Evolutionary conservation across 2,329 filamentous ascomycete species (phyloP).

Genomic region (Pochonia chlamydosporia): DNA sequence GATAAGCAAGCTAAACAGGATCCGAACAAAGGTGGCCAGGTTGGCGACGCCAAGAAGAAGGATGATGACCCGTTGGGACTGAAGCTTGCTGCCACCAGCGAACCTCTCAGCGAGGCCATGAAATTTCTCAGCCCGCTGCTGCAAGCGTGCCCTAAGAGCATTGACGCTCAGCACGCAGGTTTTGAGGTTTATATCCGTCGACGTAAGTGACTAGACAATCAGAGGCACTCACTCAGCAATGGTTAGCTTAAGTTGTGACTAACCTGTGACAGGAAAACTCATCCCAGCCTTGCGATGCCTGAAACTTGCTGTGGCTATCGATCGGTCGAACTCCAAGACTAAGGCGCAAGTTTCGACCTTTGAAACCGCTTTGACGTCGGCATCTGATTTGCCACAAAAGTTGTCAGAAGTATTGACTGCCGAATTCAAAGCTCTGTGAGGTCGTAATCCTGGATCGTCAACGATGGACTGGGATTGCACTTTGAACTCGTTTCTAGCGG

Average conservation of each 20-base stretch:
- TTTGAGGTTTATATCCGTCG: conserved; percentile 86
- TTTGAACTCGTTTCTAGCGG: background rate
- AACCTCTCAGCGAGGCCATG: conserved; percentile 79
- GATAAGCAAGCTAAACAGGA: conserved; percentile 76
- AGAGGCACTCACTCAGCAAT: background rate
- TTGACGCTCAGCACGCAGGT: conserved; percentile 76
- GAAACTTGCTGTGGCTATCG: conserved; percentile 63
- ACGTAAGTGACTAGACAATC: conserved; percentile 51
- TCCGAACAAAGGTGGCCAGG: conserved; percentile 68
- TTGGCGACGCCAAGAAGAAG: conserved; percentile 71
- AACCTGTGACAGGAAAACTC: conserved; percentile 62
- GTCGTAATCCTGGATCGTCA: background rate
- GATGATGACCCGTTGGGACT: conserved; percentile 83
- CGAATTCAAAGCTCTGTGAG: conserved; percentile 50
- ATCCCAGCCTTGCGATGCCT: conserved; percentile 83
- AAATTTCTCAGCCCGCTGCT: conserved; percentile 80
- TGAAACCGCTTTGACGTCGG: conserved; percentile 53
- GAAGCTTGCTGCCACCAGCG: conserved; percentile 72
- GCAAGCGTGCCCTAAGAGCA: conserved; percentile 72
- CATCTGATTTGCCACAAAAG: conserved; percentile 55
- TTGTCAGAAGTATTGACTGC: conserved; percentile 64
- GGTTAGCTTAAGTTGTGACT: background rate
- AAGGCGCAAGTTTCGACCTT: conserved; percentile 70
- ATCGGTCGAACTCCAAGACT: conserved; percentile 64
- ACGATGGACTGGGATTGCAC: background rate